Percentiles rank a stretch among this genome's conserved stretches.
phyloP scores from a whole-genome alignment of 164 flowering plant genomes.

The Nymphaea colorata region DNA sequence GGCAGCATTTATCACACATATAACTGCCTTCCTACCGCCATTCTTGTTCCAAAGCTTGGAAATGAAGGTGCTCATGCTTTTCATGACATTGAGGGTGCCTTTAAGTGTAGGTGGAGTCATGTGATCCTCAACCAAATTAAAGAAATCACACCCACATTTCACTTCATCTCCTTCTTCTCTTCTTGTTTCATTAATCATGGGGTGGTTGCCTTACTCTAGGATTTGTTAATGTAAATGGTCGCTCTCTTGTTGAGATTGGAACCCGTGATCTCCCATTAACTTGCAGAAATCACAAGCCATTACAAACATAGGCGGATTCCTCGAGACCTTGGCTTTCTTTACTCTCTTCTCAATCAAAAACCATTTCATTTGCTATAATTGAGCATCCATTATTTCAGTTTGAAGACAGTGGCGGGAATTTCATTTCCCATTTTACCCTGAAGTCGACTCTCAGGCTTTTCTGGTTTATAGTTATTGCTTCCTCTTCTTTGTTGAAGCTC shows the following conservation, averaged over 20 bases:
- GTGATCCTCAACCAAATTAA: background rate
- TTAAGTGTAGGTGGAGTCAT: background rate
- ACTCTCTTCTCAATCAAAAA: background rate
- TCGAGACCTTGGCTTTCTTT: background rate
- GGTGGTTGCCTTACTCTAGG: no score
- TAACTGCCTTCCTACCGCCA: no score
- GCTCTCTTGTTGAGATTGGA: no score
- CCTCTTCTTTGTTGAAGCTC: constrained; percentile 1
- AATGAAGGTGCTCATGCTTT: background rate
- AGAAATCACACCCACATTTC: background rate
- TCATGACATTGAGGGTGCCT: background rate
- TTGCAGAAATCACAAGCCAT: no score
- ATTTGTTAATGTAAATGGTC: no score
- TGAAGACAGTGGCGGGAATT: background rate
- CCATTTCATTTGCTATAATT: background rate
- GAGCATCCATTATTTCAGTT: background rate
- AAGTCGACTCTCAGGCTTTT: background rate
- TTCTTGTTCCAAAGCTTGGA: background rate
- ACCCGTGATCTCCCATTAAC: no score
- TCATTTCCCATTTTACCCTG: background rate
- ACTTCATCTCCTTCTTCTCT: no score
- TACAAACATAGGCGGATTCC: no score
- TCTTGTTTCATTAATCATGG: no score
- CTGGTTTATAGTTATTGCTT: background rate
- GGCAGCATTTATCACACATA: no score